phyloP scores from a whole-genome alignment of 2,329 filamentous ascomycete species.

The Ascosphaera apis region DNA sequence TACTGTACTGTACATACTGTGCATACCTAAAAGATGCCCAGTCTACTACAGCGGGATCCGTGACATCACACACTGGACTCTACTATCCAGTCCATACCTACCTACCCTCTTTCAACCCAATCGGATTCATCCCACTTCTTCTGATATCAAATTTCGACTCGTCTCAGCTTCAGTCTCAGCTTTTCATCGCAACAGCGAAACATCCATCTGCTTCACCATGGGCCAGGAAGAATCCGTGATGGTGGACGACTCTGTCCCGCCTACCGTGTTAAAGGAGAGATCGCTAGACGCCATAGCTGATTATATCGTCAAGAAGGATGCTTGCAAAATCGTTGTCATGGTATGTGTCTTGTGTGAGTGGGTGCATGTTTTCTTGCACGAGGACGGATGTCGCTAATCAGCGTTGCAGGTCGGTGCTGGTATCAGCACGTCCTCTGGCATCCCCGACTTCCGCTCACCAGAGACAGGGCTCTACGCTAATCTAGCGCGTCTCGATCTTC shows the following conservation, averaged over 20 bases:
- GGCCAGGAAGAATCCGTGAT: conserved; percentile 58
- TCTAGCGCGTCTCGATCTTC: conserved; percentile 61
- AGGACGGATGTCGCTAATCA: not conserved
- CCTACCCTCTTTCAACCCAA: no score
- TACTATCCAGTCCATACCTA: no score
- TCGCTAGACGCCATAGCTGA: conserved; percentile 55
- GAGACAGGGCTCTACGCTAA: conserved; percentile 89
- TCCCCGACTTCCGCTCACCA: conserved; percentile 87
- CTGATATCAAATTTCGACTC: no score
- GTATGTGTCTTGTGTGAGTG: conserved; percentile 23
- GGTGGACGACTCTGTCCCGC: conserved; percentile 39
- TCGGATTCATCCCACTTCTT: no score
- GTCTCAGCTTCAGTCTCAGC: no score
- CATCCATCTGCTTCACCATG: no score
- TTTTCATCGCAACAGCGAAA: no score
- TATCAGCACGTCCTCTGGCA: conserved; percentile 38
- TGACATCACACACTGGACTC: no score
- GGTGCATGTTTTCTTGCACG: no score
- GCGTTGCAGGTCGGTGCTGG: conserved; percentile 49
- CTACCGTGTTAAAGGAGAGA: conserved; percentile 43
- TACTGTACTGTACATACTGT: no score
- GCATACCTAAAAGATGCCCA: no score
- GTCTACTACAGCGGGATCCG: no score
- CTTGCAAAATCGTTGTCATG: conserved; percentile 59
- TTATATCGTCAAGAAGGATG: conserved; percentile 48